Percentiles rank a stretch among this genome's conserved stretches.
These are phyloP conservation scores for Trametes meyenii DNA, from an alignment of 768 basidiomycete species.

Conservation along the genomic window DNA sequence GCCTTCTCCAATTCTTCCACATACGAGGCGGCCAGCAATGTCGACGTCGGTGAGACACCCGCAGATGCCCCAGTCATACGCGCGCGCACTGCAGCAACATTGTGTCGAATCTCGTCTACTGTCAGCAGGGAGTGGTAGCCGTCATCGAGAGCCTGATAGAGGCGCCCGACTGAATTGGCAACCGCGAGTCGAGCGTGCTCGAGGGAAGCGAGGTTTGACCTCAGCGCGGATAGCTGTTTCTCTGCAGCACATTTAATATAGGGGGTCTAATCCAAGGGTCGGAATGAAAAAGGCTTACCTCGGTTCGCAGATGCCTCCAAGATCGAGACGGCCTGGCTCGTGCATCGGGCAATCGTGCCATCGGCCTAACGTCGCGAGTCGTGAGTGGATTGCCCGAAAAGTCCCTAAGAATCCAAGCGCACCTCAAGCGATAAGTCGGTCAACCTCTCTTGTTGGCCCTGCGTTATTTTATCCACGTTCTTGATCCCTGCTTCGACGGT, in stretches of 20 bases:
- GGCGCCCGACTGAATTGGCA: conserved; percentile 12
- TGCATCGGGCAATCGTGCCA: not conserved
- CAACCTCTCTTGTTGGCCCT: not conserved
- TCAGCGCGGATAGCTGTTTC: not conserved
- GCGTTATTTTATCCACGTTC: not conserved
- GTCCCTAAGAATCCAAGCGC: not conserved
- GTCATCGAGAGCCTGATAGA: conserved; percentile 9
- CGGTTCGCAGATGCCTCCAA: not conserved
- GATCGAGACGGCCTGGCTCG: not conserved
- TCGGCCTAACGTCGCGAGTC: not conserved
- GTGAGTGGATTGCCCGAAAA: not conserved
- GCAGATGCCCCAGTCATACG: not conserved
- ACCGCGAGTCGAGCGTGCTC: conserved; percentile 2
- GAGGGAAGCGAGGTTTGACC: not conserved
- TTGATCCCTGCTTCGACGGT: not conserved
- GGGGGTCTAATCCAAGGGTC: not conserved
- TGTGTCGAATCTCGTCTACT: conserved; percentile 4
- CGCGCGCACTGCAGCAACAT: conserved; percentile 2
- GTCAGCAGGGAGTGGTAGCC: conserved; percentile 5
- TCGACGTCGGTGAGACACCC: not conserved
- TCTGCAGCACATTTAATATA: not conserved
- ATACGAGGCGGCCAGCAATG: conserved; percentile 3
- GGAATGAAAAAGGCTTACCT: not conserved
- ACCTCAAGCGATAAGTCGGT: conserved; percentile 3
- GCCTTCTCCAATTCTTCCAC: conserved; percentile 14